These are phyloP conservation scores for Balakata baccata DNA, from an alignment of 345 rosid species.

Conservation along the genomic window DNA sequence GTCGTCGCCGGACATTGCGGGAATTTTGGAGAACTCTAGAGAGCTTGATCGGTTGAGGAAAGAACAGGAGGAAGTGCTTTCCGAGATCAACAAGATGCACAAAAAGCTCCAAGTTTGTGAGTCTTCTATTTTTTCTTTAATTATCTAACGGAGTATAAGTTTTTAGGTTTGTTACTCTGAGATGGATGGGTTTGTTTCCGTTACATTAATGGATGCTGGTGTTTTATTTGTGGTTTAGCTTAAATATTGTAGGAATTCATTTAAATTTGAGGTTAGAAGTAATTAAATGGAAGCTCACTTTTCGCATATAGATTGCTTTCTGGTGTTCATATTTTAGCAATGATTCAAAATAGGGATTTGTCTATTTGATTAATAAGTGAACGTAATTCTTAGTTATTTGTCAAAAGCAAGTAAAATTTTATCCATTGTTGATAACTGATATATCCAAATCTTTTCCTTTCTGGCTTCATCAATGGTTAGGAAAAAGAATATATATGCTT, in stretches of 20 bases:
- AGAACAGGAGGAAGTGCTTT: slow-evolving; percentile 57
- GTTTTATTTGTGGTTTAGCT: neutral
- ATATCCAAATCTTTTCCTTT: neutral
- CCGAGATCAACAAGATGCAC: slow-evolving; percentile 83
- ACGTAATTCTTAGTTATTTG: neutral
- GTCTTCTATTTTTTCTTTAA: slow-evolving; percentile 7
- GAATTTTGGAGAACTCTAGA: slow-evolving; percentile 66
- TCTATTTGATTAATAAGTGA: neutral
- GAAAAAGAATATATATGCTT: neutral
- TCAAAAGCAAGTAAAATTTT: neutral
- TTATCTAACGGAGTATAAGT: neutral
- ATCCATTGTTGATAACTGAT: slow-evolving; percentile 3
- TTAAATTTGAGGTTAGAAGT: neutral
- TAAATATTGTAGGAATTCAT: slow-evolving; percentile 1
- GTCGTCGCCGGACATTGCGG: slow-evolving; percentile 63
- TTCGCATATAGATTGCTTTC: neutral
- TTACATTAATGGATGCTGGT: slow-evolving; percentile 7
- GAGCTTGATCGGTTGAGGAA: slow-evolving; percentile 88
- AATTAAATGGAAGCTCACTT: neutral
- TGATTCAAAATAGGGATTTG: neutral
- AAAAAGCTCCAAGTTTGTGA: slow-evolving; percentile 74
- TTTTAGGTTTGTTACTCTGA: neutral
- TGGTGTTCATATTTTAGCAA: neutral
- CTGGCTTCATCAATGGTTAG: slow-evolving; percentile 2
- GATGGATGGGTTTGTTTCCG: slow-evolving; percentile 25